phyloP scores from a whole-genome alignment of 2,329 filamentous ascomycete genomes.

The Aspergillus ruber region DNA sequence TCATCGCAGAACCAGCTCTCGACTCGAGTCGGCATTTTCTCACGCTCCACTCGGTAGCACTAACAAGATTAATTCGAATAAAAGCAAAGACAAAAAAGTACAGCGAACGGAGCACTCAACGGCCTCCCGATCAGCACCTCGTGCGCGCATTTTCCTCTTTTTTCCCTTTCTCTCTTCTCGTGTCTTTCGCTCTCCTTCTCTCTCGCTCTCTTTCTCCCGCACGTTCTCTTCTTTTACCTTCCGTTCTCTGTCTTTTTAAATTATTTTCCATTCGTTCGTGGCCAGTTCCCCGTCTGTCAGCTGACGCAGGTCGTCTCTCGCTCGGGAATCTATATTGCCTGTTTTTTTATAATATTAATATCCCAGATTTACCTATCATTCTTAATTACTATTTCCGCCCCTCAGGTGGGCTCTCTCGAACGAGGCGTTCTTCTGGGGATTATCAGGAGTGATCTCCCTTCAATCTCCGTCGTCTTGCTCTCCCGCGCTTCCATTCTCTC shows the following conservation, averaged over 20 bases:
- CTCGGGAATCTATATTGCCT: neutral
- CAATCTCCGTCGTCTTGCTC: neutral
- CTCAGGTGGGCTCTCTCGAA: neutral
- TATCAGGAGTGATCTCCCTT: neutral
- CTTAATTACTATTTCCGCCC: neutral
- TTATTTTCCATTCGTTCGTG: neutral
- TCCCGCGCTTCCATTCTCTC: neutral
- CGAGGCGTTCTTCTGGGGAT: neutral
- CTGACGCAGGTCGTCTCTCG: neutral
- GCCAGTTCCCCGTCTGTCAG: neutral
- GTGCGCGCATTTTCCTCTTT: neutral
- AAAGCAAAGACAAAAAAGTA: neutral
- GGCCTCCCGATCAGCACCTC: neutral
- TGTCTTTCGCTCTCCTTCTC: conserved; percentile 1
- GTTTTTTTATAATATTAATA: no score
- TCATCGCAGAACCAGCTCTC: no score
- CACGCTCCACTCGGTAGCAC: neutral
- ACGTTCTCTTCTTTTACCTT: conserved; percentile 1
- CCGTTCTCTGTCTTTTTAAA: conserved; percentile 1
- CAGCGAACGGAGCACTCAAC: no score
- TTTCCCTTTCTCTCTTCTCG: conserved; percentile 1
- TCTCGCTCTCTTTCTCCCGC: neutral
- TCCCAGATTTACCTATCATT: neutral
- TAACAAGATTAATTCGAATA: neutral
- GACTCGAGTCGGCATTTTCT: neutral